Conservation (phyloP, 2,329 filamentous ascomycete genomes). For the Aspergillus sp. region DNA sequence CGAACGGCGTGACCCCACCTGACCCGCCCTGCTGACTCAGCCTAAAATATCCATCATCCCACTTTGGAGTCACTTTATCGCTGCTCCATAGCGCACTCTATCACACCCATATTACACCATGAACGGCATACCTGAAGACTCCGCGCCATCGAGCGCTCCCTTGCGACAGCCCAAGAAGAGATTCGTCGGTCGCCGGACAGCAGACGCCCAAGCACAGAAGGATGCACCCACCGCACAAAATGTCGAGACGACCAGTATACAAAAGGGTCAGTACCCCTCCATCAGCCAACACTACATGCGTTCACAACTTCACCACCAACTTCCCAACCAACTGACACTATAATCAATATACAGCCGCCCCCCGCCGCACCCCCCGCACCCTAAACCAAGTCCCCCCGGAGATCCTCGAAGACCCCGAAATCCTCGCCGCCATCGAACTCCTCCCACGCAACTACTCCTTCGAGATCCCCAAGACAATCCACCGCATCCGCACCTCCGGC, state of each 20-base stretch:
- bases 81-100: neutral
- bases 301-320: neutral
- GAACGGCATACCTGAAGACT: slow-evolving; percentile 13
- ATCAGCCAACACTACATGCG: neutral
- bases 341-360: slow-evolving; percentile 57
- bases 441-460: slow-evolving; percentile 97
- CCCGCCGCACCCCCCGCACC: slow-evolving; percentile 73
- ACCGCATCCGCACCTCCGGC: slow-evolving; percentile 78
- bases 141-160: slow-evolving; percentile 5
- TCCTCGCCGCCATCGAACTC: slow-evolving; percentile 83
- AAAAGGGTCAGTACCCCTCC: slow-evolving; percentile 38
- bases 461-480: slow-evolving; percentile 97
- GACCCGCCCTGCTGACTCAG: slow-evolving; percentile 21
- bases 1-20: slow-evolving; percentile 20
- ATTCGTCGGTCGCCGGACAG: slow-evolving; percentile 82
- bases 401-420: slow-evolving; percentile 79
- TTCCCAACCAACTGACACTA: neutral
- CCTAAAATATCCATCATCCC: slow-evolving; percentile 5
- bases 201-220: slow-evolving; percentile 58
- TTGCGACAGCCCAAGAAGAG: slow-evolving; percentile 79
- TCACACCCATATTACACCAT: neutral
- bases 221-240: slow-evolving; percentile 61
- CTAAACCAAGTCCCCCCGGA: slow-evolving; percentile 87
- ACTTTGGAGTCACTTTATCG: neutral
- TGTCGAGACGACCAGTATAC: slow-evolving; percentile 59